Conservation (phyloP, 257 asterid species). For the Forsythia viridissima region DNA sequence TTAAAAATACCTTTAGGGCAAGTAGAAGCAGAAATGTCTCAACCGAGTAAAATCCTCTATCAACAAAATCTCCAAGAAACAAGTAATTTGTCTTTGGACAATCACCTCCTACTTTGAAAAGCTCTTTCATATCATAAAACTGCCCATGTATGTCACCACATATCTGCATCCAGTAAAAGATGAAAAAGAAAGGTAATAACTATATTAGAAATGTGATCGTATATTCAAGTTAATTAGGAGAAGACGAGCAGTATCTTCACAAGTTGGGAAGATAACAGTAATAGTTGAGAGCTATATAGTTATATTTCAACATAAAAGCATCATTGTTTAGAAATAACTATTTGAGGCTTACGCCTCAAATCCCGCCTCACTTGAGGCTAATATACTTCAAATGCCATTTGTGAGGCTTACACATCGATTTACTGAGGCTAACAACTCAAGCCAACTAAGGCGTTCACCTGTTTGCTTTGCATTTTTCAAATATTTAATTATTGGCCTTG, state of each 20-base stretch:
- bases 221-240: background rate
- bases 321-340: too few relatives aligned
- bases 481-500: too few relatives aligned
- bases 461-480: too few relatives aligned
- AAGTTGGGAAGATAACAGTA: background rate
- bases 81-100: conserved; percentile 91
- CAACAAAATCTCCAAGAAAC: conserved; percentile 97
- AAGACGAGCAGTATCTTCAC: background rate
- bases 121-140: conserved; percentile 97
- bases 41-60: conserved; percentile 92
- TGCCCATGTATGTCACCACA: conserved; percentile 99
- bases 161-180: conserved; percentile 51
- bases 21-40: conserved; percentile 97
- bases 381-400: too few relatives aligned
- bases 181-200: conserved; percentile 7
- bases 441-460: too few relatives aligned
- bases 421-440: too few relatives aligned
- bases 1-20: conserved; percentile 76
- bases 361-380: too few relatives aligned
- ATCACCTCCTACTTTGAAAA: conserved; percentile 93
- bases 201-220: conserved; percentile 14
- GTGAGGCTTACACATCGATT: too few relatives aligned
- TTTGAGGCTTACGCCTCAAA: too few relatives aligned
- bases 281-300: background rate
- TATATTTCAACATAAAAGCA: background rate